phyloP scores from a whole-genome alignment of 2,329 filamentous ascomycete species.

The Verticillium dahliae region DNA sequence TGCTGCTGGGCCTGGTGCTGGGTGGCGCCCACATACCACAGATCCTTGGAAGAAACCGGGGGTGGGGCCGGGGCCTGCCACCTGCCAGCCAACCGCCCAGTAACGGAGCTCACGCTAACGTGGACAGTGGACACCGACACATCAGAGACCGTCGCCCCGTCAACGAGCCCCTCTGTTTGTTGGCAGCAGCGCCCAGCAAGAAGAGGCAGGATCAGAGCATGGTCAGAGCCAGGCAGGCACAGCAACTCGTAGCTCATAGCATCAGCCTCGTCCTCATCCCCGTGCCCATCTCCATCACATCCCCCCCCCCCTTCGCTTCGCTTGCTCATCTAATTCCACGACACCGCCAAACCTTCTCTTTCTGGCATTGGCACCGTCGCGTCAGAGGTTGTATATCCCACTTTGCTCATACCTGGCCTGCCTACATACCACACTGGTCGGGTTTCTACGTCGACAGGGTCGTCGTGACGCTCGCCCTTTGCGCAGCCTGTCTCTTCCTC shows the following conservation, averaged over 20 bases:
- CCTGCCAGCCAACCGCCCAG: neutral
- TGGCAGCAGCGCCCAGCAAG: conserved; percentile 5
- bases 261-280: neutral
- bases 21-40: neutral
- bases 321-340: conserved; percentile 1
- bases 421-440: neutral
- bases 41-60: neutral
- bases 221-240: neutral
- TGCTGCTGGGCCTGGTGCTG: neutral
- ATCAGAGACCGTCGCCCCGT: conserved; percentile 8
- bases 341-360: neutral
- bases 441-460: conserved; percentile 11
- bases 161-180: conserved; percentile 15
- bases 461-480: conserved; percentile 9
- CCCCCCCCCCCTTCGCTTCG: neutral
- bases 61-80: neutral
- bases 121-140: neutral
- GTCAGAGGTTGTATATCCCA: neutral
- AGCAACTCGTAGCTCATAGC: neutral
- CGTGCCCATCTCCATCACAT: neutral
- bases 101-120: neutral
- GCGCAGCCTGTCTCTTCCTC: conserved; percentile 6
- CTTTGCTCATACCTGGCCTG: neutral
- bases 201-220: neutral
- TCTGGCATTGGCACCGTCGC: neutral